These are phyloP conservation scores for Penicillium coprophilum DNA, from an alignment of 495 filamentous ascomycete genomes.

Conservation along the genomic window DNA sequence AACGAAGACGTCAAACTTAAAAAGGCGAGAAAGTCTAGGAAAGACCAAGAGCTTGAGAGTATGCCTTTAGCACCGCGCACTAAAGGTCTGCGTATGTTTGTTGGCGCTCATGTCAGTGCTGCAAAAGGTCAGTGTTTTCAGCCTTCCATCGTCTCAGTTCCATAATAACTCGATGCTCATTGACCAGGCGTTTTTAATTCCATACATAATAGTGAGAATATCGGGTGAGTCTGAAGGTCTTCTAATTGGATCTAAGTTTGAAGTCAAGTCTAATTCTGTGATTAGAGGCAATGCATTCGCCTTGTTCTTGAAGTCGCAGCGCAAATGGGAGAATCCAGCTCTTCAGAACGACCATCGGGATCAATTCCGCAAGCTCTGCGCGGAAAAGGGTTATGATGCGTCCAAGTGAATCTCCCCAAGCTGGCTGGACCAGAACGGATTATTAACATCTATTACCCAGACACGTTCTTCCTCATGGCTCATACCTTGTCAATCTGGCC, in stretches of 20 bases:
- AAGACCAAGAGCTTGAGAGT: slow-evolving; percentile 43
- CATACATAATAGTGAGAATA: slow-evolving; percentile 72
- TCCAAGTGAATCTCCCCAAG: slow-evolving; percentile 39
- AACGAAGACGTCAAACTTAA: slow-evolving; percentile 17
- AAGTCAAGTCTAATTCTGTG: slow-evolving; percentile 14
- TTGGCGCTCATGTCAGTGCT: slow-evolving; percentile 88
- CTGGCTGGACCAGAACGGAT: background rate
- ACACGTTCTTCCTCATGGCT: slow-evolving; percentile 86
- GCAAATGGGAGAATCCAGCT: slow-evolving; percentile 88
- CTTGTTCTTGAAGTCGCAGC: slow-evolving; percentile 91
- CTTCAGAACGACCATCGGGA: slow-evolving; percentile 64
- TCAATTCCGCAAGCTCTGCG: slow-evolving; percentile 65
- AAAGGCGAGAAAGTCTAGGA: slow-evolving; percentile 39
- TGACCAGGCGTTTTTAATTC: slow-evolving; percentile 80
- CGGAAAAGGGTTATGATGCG: slow-evolving; percentile 71
- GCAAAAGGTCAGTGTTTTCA: slow-evolving; percentile 68
- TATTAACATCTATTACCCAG: slow-evolving; percentile 24
- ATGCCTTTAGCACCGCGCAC: slow-evolving; percentile 72
- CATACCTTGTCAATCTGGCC: slow-evolving; percentile 94
- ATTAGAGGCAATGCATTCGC: slow-evolving; percentile 84
- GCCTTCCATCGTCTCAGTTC: background rate
- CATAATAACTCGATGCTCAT: background rate
- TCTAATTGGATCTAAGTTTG: background rate
- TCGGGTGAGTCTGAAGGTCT: slow-evolving; percentile 50
- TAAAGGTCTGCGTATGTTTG: slow-evolving; percentile 69